Evolutionary conservation across 2,329 filamentous ascomycete species (phyloP), one percentile per base, ranked within the genome.

Genomic region (Claviceps purpurea): DNA sequence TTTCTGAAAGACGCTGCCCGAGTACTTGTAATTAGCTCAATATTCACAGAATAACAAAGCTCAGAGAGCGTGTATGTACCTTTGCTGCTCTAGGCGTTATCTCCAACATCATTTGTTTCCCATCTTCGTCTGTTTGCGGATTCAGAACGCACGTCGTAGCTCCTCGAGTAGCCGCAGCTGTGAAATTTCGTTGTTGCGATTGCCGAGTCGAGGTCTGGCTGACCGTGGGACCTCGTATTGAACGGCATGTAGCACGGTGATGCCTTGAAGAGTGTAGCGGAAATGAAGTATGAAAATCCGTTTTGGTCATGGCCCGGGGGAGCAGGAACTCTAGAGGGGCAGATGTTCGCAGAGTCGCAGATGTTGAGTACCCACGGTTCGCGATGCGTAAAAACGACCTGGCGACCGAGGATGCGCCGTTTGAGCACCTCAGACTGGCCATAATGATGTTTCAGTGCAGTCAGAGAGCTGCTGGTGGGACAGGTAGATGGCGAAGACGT

Each of bases 31-130:
- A 11, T 47, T 24, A 49, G 44, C 14, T n/a, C 13, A 47, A 41
- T 44, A 20, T 5, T 5, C 4, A 10, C 37, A 34, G 2, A 11
- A 46, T 2, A 11, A 20, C 4, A 14, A 22, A 16, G 11, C 11
- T 20, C 1, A 11, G 24, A 34, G 5, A 24, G 18, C 22, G 10
- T 13, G 7, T 4, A 10, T 13, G 49, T 75, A 89, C 87, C 70
- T 86, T 80, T 43, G 86, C 84, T 42, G 91, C 91, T 48, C 90
- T 79, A 2, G 87, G 78, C 0, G 89, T 94, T 56, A 97, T 95
- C 51, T 85, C 84, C 24, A 98, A 76, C 59, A 73, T 72, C 82
- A 95, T 89, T 20, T 84, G 79, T n/a, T 88, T 84, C 26, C 91
- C 91, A 52, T 90, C 81, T 37, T 94, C 87, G 64, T 93, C 87